Evolutionary conservation across 495 filamentous ascomycete species (phyloP).

Genomic region (Lasiosphaeria miniovina): DNA sequence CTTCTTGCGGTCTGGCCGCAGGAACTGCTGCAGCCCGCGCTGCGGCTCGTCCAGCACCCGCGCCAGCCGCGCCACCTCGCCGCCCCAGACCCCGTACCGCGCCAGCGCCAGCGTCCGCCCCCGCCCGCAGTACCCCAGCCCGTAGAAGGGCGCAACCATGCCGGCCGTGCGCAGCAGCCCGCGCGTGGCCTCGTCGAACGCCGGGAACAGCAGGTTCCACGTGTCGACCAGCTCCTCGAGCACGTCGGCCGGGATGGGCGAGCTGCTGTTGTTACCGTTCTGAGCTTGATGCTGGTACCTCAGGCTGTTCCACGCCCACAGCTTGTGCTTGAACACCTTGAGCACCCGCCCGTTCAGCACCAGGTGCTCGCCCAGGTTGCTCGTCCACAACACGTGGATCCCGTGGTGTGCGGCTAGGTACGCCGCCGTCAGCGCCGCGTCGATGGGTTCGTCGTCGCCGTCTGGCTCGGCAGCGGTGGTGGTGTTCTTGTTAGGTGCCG

Average conservation of each 20-base stretch:
- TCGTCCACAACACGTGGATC: slow-evolving; percentile 3
- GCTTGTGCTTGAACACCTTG: slow-evolving; percentile 9
- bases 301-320: background rate
- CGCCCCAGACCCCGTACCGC: slow-evolving; percentile 7
- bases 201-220: slow-evolving; percentile 6
- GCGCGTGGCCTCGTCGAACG: background rate
- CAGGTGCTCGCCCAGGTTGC: slow-evolving; percentile 9
- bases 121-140: slow-evolving; percentile 4
- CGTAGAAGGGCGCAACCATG: slow-evolving; percentile 5
- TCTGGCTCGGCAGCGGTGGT: background rate
- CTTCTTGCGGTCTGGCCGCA: background rate
- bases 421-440: slow-evolving; percentile 1
- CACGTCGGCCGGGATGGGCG: slow-evolving; percentile 1
- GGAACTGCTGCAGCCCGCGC: slow-evolving; percentile 6
- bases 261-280: background rate
- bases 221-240: slow-evolving; percentile 7
- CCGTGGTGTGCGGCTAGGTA: slow-evolving; percentile 1
- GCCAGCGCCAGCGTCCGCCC: background rate
- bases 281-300: background rate
- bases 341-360: background rate
- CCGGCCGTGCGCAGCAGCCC: background rate
- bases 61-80: background rate
- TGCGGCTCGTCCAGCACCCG: slow-evolving; percentile 3
- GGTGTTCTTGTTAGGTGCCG: too few species aligned
- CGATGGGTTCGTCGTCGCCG: background rate